phyloP scores from a whole-genome alignment of 2,329 filamentous ascomycete genomes.

The Aspergillus fumigatiaffinis region DNA sequence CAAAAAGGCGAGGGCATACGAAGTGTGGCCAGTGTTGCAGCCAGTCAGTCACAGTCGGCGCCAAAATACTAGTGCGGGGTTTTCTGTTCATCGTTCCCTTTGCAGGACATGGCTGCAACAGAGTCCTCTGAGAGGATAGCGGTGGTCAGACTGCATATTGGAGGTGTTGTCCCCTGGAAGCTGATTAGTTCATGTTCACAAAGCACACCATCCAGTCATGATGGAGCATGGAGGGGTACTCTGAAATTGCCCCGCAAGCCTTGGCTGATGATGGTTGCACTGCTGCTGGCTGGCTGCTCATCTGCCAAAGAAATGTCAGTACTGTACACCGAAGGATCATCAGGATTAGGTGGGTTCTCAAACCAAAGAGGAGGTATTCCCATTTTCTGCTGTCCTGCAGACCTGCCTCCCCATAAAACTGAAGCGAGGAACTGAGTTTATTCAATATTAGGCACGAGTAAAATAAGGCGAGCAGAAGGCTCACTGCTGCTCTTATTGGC shows the following conservation, averaged over 20 bases:
- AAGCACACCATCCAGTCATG: neutral
- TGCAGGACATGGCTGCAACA: neutral
- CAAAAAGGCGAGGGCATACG: neutral
- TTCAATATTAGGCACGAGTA: neutral
- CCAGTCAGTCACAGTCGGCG: constrained; percentile 7
- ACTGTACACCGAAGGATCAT: neutral
- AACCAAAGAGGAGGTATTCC: constrained; percentile 1
- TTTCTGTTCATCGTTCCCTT: neutral
- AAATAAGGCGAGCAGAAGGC: neutral
- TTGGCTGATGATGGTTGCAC: neutral
- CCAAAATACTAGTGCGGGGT: constrained; percentile 14
- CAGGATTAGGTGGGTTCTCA: constrained; percentile 1
- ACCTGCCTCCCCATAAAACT: neutral
- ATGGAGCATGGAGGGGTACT: neutral
- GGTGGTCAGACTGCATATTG: neutral
- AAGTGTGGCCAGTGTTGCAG: constrained; percentile 3
- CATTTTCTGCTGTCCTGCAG: neutral
- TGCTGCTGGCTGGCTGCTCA: constrained; percentile 3
- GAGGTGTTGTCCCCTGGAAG: neutral
- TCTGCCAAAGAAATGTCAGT: constrained; percentile 5
- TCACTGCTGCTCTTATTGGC: neutral
- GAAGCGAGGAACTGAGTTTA: neutral
- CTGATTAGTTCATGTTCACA: neutral
- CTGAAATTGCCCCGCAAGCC: neutral
- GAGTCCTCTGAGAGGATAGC: neutral